phyloP scores from a whole-genome alignment of 768 basidiomycete genomes.

The Serpula lacrymans region DNA sequence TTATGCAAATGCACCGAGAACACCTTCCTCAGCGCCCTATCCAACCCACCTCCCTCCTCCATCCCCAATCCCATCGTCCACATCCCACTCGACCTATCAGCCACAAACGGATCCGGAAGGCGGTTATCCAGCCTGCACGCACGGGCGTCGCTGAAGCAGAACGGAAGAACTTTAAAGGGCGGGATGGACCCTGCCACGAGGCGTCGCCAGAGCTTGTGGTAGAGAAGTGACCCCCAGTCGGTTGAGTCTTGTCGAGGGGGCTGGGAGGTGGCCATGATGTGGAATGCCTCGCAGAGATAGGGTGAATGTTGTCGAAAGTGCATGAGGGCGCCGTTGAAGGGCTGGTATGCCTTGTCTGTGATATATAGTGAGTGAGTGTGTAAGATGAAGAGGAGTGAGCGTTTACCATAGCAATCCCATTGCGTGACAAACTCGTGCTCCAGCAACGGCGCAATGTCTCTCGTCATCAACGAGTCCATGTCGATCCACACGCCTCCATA shows the following conservation, averaged over 20 bases:
- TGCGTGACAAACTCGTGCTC: conserved; percentile 98
- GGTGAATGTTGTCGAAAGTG: conserved; percentile 89
- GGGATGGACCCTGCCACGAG: conserved; percentile 68
- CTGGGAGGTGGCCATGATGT: conserved; percentile 75
- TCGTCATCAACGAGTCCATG: conserved; percentile 92
- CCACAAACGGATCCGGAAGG: conserved; percentile 85
- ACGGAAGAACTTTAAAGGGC: conserved; percentile 91
- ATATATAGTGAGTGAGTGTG: conserved; percentile 33
- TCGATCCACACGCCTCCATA: conserved; percentile 96
- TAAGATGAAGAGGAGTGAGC: too few relatives aligned
- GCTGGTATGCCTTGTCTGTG: conserved; percentile 67
- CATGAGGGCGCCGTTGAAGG: conserved; percentile 93
- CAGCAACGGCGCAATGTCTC: conserved; percentile 80
- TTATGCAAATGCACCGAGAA: conserved; percentile 94
- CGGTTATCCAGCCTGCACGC: conserved; percentile 92
- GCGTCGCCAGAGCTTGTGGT: conserved; percentile 86
- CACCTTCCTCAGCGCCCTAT: conserved; percentile 60
- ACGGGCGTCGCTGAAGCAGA: conserved; percentile 90
- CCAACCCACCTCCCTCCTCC: conserved; percentile 60
- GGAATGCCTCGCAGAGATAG: conserved; percentile 95
- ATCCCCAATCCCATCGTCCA: conserved; percentile 69
- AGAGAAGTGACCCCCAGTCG: conserved; percentile 92
- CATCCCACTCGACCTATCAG: conserved; percentile 46
- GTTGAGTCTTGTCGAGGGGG: conserved; percentile 77
- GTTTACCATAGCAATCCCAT: conserved; percentile 97